Base-by-base conservation (phyloP, 257 asterid species). In the Scutellaria barbata region DNA sequence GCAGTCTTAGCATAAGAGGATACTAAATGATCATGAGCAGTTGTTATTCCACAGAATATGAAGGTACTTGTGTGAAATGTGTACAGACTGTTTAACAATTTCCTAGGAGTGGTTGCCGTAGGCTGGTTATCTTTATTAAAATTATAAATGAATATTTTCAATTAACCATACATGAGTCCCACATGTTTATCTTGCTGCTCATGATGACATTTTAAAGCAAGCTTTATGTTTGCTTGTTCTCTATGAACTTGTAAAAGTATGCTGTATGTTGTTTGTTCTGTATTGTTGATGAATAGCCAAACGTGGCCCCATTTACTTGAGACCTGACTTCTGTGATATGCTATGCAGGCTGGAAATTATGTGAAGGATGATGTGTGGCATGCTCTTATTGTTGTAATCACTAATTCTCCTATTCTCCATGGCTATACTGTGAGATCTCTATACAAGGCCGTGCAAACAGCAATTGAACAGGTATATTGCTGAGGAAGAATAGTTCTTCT, bases 281-380 rank as follows among this genome's bases (percentile, higher is more conserved):
- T 56, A 22, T 43, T 14, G 35, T 9, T 51, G 48, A 41, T 43
- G 35, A n/a, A n/a, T 17, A 43, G 42, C 5, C 59, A 35, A 41
- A 39, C 4, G 46, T 58, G 6, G 22, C 25, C 22, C 60, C 53
- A 51, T 72, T 20, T 65, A 14, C 48, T 66, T 51, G 53, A 64
- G 40, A 43, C n/a, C 58, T 42, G 48, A 58, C 45, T 58, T 57
- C 67, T 66, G 41, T 68, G 37, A 64, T 63, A 18, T 68, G 17
- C 13, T 12, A 45, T 69, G 76, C 80, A 92, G 98, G 96, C 98
- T 76, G 98, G 98, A 81, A 92, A 83, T 72, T 72, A 82, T 79
- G 98, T 92, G 78, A 92, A 88, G 82, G 96, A 88, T 68, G 96
- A 89, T 68, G 96, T 84, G 54, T 92, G 96, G 95, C 96, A 92